Percentiles rank a stretch among this genome's conserved stretches.
Conservation (phyloP, 495 filamentous ascomycete genomes). For the Margaritispora aquatica region DNA sequence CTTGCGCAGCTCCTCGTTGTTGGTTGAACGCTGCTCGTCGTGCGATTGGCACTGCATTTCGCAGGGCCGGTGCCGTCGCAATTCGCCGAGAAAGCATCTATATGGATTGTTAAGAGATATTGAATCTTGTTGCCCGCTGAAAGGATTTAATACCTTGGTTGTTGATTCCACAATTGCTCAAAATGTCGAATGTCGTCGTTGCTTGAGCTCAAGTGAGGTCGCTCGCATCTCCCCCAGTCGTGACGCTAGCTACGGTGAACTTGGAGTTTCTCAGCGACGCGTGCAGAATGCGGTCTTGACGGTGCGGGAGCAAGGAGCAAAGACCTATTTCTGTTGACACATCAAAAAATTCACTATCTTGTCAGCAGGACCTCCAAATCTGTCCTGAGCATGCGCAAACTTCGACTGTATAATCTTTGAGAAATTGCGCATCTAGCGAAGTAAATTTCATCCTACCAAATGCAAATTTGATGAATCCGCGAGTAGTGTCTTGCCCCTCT, state of each 20-base stretch:
- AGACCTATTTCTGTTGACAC: not conserved
- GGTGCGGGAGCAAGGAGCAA: not conserved
- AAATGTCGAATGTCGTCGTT: not conserved
- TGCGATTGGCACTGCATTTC: conserved; percentile 38
- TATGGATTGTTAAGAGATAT: conserved; percentile 2
- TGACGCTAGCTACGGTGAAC: not conserved
- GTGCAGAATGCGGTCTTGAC: not conserved
- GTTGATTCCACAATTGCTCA: not conserved
- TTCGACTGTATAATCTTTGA: conserved; percentile 44
- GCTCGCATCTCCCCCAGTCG: not conserved
- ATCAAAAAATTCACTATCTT: not conserved
- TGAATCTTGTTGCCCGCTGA: not conserved
- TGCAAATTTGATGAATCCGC: conserved; percentile 60
- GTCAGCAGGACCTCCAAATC: conserved; percentile 15
- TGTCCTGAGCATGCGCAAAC: conserved; percentile 55
- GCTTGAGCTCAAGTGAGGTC: conserved; percentile 2
- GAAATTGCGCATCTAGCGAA: conserved; percentile 56
- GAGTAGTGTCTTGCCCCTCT: conserved; percentile 37
- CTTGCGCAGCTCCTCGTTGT: conserved; percentile 37
- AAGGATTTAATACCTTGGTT: not conserved
- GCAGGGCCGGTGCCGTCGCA: conserved; percentile 42
- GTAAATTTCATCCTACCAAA: conserved; percentile 52
- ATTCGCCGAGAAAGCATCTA: conserved; percentile 67
- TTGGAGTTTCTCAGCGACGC: not conserved
- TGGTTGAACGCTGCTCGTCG: conserved; percentile 42